Evolutionary conservation across 106 monocot species (phyloP), one percentile per base, ranked within the genome.

Genomic region (Gastrodia elata): DNA sequence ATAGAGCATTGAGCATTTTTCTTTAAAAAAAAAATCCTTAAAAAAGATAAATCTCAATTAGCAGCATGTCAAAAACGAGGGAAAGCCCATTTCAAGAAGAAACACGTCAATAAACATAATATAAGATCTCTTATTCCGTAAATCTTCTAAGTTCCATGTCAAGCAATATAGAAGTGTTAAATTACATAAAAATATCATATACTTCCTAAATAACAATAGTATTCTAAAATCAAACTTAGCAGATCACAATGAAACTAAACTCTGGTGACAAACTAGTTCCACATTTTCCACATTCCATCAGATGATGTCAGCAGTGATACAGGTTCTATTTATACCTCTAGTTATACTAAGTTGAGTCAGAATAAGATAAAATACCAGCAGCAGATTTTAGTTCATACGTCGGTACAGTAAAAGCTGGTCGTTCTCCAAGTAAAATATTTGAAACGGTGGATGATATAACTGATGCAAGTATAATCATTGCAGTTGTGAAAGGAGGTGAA

Each of bases 381-480:
- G 91, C 94, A 87, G 94, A 94, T 91, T 94, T 94, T 68, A 94
- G 88, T 81, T 94, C 94, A 83, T 94, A 94, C 73, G 91, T 84
- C 43, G 94, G 94, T 75, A 94, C 94, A 77, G 83, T 85, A 73
- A 94, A 94, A 72, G 94, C 94, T 59, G 94, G 88, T 71, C 78
- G 84, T 71, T 94, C 94, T 74, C 94, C 94, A 44, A 91, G 89
- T 64, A 94, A 71, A 71, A 94, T 89, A 82, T 94, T 94, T 49
- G 94, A 94, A 18, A 94, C 94, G 48, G 94, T 94, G 24, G 94
- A 94, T 61, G 94, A 94, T 71, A 94, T 89, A 80, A 94, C 94
- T 41, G 94, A 94, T 57, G 94, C 91, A 76, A 94, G 84, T 70
- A 94, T 91, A 61, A 94, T 94, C 94, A 94, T 94, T 33, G 94